Percentiles rank a stretch among this genome's conserved stretches.
These are phyloP conservation scores for Rhododendron simsii DNA, from an alignment of 148 eudicot genomes.

Conservation along the genomic window DNA sequence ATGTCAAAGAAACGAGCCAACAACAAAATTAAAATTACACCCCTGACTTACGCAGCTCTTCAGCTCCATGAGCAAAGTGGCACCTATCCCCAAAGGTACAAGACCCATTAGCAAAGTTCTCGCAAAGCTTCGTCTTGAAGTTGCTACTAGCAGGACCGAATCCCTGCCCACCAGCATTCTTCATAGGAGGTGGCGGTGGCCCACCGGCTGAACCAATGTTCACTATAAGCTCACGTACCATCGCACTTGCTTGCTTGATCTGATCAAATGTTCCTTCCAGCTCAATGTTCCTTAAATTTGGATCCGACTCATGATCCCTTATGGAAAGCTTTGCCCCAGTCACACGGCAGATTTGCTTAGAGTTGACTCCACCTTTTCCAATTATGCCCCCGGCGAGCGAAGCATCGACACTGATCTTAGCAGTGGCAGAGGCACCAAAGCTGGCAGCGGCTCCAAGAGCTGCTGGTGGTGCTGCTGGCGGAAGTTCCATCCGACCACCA, in stretches of 20 bases:
- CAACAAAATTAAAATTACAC: neutral
- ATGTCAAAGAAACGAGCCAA: neutral
- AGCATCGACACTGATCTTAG: conserved; percentile 16
- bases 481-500: conserved; percentile 3
- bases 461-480: neutral
- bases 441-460: conserved; percentile 11
- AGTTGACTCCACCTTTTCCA: conserved; percentile 16
- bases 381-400: conserved; percentile 13
- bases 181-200: conserved; percentile 26
- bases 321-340: conserved; percentile 17
- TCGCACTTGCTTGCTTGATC: conserved; percentile 14
- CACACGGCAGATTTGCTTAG: conserved; percentile 14
- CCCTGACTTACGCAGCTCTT: neutral
- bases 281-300: conserved; percentile 11
- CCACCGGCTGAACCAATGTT: conserved; percentile 1
- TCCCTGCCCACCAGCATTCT: conserved; percentile 14
- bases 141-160: conserved; percentile 34
- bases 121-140: conserved; percentile 23
- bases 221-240: conserved; percentile 16
- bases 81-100: conserved; percentile 17
- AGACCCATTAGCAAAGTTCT: conserved; percentile 11
- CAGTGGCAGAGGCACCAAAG: conserved; percentile 12
- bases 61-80: conserved; percentile 17
- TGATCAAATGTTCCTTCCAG: conserved; percentile 17
- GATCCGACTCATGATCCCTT: conserved; percentile 12